Evolutionary conservation across 257 asterid genomes (phyloP).

Genomic region (Solanum corneliomulleri): DNA sequence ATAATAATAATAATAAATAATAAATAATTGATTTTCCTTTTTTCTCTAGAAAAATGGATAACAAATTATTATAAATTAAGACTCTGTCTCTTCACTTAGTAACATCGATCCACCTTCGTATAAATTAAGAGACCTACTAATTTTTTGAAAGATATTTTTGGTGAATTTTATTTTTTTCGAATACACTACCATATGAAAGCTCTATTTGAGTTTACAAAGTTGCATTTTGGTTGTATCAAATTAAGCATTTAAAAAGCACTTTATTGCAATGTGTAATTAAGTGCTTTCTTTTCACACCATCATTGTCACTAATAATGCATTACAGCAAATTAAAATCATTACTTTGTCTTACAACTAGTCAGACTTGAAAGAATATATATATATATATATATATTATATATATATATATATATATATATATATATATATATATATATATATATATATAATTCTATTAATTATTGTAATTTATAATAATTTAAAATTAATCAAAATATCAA

Average conservation of each 20-base stretch:
- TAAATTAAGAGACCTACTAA: no score
- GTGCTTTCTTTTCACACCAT: not conserved
- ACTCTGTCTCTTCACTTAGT: no score
- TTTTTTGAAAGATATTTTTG: not conserved
- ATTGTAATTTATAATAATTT: no score
- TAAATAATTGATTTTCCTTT: not conserved
- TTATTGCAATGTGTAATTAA: not conserved
- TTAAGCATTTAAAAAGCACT: not conserved
- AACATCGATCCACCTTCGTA: not conserved
- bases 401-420: no score
- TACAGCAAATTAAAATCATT: not conserved
- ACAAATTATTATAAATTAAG: not conserved
- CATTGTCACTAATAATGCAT: not conserved
- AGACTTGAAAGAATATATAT: not conserved
- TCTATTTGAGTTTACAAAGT: not conserved
- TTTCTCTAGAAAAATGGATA: not conserved
- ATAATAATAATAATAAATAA: no score
- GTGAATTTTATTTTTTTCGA: no score
- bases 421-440: no score
- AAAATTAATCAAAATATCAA: no score
- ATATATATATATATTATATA: no score
- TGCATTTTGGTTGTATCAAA: not conserved
- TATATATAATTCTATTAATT: no score
- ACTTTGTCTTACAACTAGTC: not conserved
- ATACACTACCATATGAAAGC: not conserved